Evolutionary conservation across 163 green algal species (phyloP).

Genomic region (Scenedesmus sp.): DNA sequence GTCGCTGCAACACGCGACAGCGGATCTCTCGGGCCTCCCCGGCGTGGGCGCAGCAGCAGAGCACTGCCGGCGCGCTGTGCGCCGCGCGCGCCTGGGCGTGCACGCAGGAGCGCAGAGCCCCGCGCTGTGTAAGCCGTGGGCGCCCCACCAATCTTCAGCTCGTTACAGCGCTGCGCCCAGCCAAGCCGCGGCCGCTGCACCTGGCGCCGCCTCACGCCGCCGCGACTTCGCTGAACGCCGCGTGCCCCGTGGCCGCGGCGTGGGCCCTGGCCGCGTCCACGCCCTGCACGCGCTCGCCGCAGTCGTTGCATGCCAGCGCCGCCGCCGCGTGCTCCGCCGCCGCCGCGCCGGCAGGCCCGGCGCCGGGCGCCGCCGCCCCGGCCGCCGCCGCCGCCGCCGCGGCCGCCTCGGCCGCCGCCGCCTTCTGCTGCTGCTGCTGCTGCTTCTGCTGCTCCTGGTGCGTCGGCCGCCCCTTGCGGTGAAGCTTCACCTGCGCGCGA

Average conservation of each 20-base stretch:
- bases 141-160: too few species aligned
- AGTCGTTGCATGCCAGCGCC: conserved; percentile 6
- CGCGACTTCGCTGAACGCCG: conserved; percentile 18
- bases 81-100: too few species aligned
- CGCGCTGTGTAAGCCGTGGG: too few species aligned
- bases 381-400: not conserved
- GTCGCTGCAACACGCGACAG: too few species aligned
- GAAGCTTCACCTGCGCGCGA: conserved; percentile 14
- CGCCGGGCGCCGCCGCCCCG: not conserved
- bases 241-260: conserved; percentile 36
- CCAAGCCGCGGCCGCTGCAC: too few species aligned
- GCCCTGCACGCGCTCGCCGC: conserved; percentile 6
- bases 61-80: too few species aligned
- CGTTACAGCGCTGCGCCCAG: too few species aligned
- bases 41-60: too few species aligned
- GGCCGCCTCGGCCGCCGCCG: not conserved
- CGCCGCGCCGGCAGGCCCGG: not conserved
- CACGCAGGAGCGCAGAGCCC: too few species aligned
- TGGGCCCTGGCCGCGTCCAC: conserved; percentile 26
- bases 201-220: too few species aligned
- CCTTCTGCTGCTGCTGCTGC: conserved; percentile 29
- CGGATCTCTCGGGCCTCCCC: too few species aligned
- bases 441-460: conserved; percentile 34
- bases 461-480: conserved; percentile 7
- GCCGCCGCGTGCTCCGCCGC: not conserved